A percentile compares a stretch with the other conserved stretches of the same genome.
These are phyloP conservation scores for Malassezia vespertilionis DNA, from an alignment of 1,284 basidiomycete species.

Conservation along the genomic window DNA sequence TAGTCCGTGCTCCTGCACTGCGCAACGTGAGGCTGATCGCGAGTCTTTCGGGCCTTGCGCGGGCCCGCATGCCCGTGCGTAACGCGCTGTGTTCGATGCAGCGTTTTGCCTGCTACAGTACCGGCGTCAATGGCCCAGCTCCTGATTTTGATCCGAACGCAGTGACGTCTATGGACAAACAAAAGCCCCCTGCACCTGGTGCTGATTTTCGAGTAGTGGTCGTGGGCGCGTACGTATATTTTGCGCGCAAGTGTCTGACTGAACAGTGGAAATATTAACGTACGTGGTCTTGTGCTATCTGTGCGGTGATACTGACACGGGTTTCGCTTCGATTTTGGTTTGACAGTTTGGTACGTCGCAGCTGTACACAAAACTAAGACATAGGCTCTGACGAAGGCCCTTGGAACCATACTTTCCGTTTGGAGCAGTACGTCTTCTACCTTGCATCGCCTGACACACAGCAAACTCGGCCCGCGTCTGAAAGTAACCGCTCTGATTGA, in stretches of 20 bases:
- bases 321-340: no score
- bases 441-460: slow-evolving; percentile 42
- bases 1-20: no score
- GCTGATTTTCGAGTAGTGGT: slow-evolving; percentile 46
- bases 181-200: slow-evolving; percentile 41
- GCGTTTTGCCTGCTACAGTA: no score
- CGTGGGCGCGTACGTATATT: slow-evolving; percentile 29
- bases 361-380: no score
- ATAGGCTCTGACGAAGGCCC: slow-evolving; percentile 43
- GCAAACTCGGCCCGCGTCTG: slow-evolving; percentile 89
- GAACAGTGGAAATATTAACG: slow-evolving; percentile 37
- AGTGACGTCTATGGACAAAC: slow-evolving; percentile 45
- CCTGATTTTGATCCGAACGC: slow-evolving; percentile 36
- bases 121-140: not conserved
- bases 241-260: not conserved
- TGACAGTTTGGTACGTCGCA: not conserved
- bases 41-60: no score
- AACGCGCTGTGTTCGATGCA: no score
- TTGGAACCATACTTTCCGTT: slow-evolving; percentile 47
- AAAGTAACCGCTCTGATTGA: slow-evolving; percentile 92
- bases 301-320: no score
- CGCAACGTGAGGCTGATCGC: no score
- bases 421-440: slow-evolving; percentile 37
- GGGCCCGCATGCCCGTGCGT: no score
- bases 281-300: no score